A percentile compares a stretch with the other conserved stretches of the same genome.
Conservation (phyloP, 1,284 basidiomycete genomes). For the Sporisorium reilianum region DNA sequence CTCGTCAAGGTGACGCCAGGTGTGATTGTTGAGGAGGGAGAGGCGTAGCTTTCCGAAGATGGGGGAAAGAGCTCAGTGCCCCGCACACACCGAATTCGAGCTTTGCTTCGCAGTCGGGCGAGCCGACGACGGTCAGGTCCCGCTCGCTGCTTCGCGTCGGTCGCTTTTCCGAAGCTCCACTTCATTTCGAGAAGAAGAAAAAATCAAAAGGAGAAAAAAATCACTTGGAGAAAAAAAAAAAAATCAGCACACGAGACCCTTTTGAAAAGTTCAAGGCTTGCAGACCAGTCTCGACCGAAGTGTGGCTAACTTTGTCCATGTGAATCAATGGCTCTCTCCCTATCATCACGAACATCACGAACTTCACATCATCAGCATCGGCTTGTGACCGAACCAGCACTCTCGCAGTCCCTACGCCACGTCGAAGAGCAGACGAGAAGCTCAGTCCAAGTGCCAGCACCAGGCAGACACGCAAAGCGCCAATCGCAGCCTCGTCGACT, state of each 20-base stretch:
- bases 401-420: background rate
- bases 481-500: background rate
- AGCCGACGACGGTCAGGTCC: constrained; percentile 1
- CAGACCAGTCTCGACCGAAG: constrained; percentile 3
- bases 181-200: background rate
- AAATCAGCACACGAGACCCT: background rate
- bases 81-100: background rate
- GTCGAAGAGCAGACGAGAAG: background rate
- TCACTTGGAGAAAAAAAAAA: background rate
- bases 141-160: background rate
- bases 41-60: background rate
- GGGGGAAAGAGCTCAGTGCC: constrained; percentile 1
- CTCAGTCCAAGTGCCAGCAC: background rate
- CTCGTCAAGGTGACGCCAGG: background rate
- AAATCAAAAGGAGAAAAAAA: constrained; percentile 7
- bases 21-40: background rate
- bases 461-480: background rate
- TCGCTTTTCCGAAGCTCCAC: background rate
- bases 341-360: constrained; percentile 4
- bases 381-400: background rate
- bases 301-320: background rate
- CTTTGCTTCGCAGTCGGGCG: background rate
- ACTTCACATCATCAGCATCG: background rate
- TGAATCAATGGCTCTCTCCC: too few relatives aligned
- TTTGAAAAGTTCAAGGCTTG: background rate